Evolutionary conservation across 2,329 filamentous ascomycete genomes (phyloP).

Genomic region (Hypoxylon sp.): DNA sequence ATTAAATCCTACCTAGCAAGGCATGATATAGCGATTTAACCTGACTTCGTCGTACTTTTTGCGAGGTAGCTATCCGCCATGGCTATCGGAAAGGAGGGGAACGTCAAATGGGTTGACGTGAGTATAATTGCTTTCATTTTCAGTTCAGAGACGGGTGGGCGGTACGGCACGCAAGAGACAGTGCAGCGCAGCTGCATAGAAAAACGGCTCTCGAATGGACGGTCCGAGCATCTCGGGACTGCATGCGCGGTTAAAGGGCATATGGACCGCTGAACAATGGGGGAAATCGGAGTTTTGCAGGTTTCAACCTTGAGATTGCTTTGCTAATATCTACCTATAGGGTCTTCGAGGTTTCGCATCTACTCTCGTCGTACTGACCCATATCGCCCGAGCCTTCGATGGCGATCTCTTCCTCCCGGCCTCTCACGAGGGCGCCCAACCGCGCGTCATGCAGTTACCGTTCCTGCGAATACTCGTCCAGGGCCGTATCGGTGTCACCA

Average conservation of each 20-base stretch:
- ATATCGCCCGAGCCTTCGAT: constrained; percentile 61
- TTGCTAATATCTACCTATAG: constrained; percentile 45
- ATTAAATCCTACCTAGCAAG: constrained; percentile 9
- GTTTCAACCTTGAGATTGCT: not conserved
- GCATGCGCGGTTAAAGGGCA: not conserved
- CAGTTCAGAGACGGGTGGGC: not conserved
- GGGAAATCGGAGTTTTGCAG: not conserved
- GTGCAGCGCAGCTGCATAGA: not conserved
- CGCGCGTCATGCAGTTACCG: constrained; percentile 63
- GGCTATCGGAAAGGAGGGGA: constrained; percentile 55
- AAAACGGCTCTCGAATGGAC: not conserved
- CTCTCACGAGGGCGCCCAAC: constrained; percentile 52
- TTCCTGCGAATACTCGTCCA: constrained; percentile 66
- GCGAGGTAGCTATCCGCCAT: constrained; percentile 51
- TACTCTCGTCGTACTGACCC: constrained; percentile 62
- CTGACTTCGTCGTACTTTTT: constrained; percentile 11
- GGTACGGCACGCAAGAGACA: not conserved
- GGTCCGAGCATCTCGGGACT: not conserved
- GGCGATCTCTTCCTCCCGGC: constrained; percentile 58
- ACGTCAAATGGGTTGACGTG: constrained; percentile 69
- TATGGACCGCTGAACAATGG: not conserved
- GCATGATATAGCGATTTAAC: constrained; percentile 37
- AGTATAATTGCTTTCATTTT: constrained; percentile 42
- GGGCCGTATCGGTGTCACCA: constrained; percentile 70
- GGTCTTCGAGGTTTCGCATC: constrained; percentile 65